phyloP scores from a whole-genome alignment of 2,329 filamentous ascomycete species.

The Penicillium sp. region DNA sequence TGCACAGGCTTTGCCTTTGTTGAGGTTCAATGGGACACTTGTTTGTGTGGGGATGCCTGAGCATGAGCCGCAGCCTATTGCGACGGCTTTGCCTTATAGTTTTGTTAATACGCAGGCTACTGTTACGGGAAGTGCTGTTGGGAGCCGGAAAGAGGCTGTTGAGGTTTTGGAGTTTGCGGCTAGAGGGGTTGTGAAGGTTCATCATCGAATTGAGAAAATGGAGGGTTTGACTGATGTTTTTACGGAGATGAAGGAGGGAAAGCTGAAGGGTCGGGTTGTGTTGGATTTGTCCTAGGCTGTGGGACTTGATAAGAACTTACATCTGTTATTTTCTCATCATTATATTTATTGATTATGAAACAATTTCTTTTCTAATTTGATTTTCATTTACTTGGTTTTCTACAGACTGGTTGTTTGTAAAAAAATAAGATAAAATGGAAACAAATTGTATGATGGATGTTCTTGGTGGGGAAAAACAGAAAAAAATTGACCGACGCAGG shows the following conservation, averaged over 20 bases:
- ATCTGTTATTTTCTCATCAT: no score
- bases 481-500: constrained; percentile 39
- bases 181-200: constrained; percentile 47
- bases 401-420: no score
- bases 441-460: not conserved
- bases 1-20: constrained; percentile 47
- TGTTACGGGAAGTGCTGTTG: constrained; percentile 52
- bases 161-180: constrained; percentile 50
- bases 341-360: no score
- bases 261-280: constrained; percentile 48
- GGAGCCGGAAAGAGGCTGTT: constrained; percentile 51
- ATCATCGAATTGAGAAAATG: constrained; percentile 47
- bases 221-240: constrained; percentile 48
- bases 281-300: constrained; percentile 35
- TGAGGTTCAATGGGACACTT: constrained; percentile 52
- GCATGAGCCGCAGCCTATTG: constrained; percentile 46
- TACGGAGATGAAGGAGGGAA: constrained; percentile 45
- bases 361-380: no score
- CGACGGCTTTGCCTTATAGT: constrained; percentile 41
- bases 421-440: no score
- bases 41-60: constrained; percentile 55
- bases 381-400: no score
- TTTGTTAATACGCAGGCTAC: constrained; percentile 45
- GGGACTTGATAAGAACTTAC: no score
- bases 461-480: not conserved